These are phyloP conservation scores for Neonectria hederae DNA, from an alignment of 2,329 filamentous ascomycete species.

Conservation along the genomic window DNA sequence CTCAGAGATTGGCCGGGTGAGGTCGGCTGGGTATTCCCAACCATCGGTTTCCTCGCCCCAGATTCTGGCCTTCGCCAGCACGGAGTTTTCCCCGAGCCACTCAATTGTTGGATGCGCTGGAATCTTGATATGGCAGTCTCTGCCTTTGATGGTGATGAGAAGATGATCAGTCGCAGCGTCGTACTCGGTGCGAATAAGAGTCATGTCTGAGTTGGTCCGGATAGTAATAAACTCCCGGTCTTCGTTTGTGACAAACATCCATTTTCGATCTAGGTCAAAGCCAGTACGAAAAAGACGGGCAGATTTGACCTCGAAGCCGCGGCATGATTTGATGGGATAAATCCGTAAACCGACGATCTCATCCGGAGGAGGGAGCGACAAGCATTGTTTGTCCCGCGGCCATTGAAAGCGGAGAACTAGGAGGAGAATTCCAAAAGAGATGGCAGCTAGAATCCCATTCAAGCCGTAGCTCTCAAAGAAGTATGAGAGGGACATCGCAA, in stretches of 20 bases:
- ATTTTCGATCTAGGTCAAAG: conserved; percentile 69
- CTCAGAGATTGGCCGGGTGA: conserved; percentile 63
- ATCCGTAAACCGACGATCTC: conserved; percentile 56
- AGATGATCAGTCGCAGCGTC: conserved; percentile 54
- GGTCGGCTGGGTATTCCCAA: conserved; percentile 59
- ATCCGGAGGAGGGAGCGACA: conserved; percentile 24
- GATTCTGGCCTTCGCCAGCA: conserved; percentile 60
- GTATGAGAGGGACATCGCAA: neutral
- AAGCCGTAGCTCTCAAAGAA: neutral
- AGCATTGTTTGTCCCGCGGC: conserved; percentile 2
- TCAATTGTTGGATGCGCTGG: conserved; percentile 62
- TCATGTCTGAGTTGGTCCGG: conserved; percentile 68
- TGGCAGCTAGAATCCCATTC: neutral
- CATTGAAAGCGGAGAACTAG: neutral
- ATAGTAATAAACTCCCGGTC: conserved; percentile 69
- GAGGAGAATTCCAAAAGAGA: neutral
- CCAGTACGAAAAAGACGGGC: conserved; percentile 64
- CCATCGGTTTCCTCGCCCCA: conserved; percentile 68
- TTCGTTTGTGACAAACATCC: conserved; percentile 70
- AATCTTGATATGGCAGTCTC: conserved; percentile 55
- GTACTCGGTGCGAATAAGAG: conserved; percentile 57
- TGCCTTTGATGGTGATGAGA: conserved; percentile 55
- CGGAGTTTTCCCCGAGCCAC: conserved; percentile 65
- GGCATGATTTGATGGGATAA: conserved; percentile 74
- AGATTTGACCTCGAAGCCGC: conserved; percentile 64